Percentiles rank a stretch among this genome's conserved stretches.
These are phyloP conservation scores for Castanea mollissima DNA, from an alignment of 306 rosid species.

Conservation along the genomic window DNA sequence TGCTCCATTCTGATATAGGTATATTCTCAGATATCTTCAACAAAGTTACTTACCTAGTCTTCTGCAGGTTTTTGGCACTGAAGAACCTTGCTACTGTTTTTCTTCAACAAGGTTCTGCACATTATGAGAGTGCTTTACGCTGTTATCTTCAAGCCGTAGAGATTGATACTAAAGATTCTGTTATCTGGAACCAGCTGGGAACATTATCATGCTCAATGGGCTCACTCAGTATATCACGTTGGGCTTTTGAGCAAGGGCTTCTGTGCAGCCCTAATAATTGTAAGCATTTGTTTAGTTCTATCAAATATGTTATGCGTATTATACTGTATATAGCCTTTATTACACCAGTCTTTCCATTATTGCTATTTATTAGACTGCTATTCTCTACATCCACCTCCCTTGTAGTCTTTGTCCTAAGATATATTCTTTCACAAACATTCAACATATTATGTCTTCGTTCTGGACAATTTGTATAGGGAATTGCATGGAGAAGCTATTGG, in stretches of 20 bases:
- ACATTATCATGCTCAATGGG: slow-evolving; percentile 95
- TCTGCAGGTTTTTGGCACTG: slow-evolving; percentile 86
- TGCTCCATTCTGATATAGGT: neutral
- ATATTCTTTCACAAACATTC: slow-evolving; percentile 21
- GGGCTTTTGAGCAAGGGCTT: slow-evolving; percentile 99
- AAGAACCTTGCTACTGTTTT: slow-evolving; percentile 91
- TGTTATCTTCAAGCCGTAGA: slow-evolving; percentile 99
- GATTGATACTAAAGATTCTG: slow-evolving; percentile 93
- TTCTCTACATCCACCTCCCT: slow-evolving; percentile 6
- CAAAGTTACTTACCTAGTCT: slow-evolving; percentile 21
- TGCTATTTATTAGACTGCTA: slow-evolving; percentile 6
- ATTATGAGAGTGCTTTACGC: slow-evolving; percentile 73
- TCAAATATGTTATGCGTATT: neutral
- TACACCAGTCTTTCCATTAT: neutral
- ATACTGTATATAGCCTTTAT: slow-evolving; percentile 4
- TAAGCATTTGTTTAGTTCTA: slow-evolving; percentile 37
- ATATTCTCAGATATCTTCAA: neutral
- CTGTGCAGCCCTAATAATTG: slow-evolving; percentile 96
- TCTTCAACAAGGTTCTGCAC: slow-evolving; percentile 83
- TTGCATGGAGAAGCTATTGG: slow-evolving; percentile 99
- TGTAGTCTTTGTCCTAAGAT: slow-evolving; percentile 9
- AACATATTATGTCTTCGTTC: slow-evolving; percentile 12
- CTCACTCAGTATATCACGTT: slow-evolving; percentile 79
- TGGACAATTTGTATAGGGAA: slow-evolving; percentile 62
- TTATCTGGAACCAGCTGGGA: slow-evolving; percentile 96